Percentiles rank a stretch among this genome's conserved stretches.
phyloP scores from a whole-genome alignment of 208 protist species.

The Crithidia fasciculata region DNA sequence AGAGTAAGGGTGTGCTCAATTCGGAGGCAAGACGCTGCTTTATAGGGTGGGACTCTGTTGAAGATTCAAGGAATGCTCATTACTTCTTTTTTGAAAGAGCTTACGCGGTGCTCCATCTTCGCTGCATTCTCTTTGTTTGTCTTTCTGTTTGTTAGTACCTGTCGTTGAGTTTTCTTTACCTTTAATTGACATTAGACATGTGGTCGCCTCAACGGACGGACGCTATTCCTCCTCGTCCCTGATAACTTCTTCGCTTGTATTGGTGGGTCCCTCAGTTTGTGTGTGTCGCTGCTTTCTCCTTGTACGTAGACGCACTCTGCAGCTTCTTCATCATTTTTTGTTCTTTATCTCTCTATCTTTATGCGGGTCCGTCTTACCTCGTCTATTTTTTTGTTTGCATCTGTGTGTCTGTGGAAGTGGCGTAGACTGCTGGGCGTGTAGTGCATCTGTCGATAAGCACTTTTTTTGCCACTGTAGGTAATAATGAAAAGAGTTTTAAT shows the following conservation, averaged over 20 bases:
- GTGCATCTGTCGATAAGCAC: not conserved
- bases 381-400: slow-evolving; percentile 9
- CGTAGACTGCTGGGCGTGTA: not conserved
- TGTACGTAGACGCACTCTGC: not conserved
- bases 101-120: too few species aligned
- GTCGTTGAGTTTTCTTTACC: not conserved
- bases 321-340: not conserved
- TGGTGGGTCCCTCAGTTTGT: slow-evolving; percentile 14
- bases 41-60: too few species aligned
- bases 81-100: too few species aligned
- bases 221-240: too few species aligned
- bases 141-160: slow-evolving; percentile 11
- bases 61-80: too few species aligned
- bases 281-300: not conserved
- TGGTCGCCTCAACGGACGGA: too few species aligned
- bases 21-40: not conserved
- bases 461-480: not conserved
- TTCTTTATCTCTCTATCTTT: not conserved
- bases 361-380: slow-evolving; percentile 1
- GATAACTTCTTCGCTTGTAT: too few species aligned
- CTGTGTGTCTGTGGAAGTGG: not conserved
- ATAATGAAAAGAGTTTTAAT: too few species aligned
- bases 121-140: not conserved
- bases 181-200: not conserved
- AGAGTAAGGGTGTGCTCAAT: too few species aligned